Evolutionary conservation across 768 basidiomycete genomes (phyloP), one percentile per base, ranked within the genome.

Genomic region (Podaxis sp.): DNA sequence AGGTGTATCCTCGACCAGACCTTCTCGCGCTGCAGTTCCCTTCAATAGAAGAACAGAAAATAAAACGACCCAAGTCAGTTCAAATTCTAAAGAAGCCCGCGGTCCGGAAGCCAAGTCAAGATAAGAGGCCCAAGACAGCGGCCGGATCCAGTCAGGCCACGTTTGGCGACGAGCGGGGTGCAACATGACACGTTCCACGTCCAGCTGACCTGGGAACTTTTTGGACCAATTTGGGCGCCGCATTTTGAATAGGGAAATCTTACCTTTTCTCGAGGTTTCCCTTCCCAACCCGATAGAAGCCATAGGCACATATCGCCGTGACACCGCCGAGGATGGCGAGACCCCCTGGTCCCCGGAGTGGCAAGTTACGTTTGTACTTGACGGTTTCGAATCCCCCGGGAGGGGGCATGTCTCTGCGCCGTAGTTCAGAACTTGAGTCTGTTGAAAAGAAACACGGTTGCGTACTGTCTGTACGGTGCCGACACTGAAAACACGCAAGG

Each of bases 1-100:
- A 97, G 84, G 79, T 98, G 88, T 71, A 99, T 94, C 66, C 96
- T 86, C 63, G 95, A 92, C 96, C 96, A 98, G 38, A 87, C 86
- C 76, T 91, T 90, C 79, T 99, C 96, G 66, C 96, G 85, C 73
- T 90, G 81, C 46, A 98, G 82, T 79, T 99, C 96, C 76, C 96
- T 98, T 80, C 69, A 68, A 64, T 73, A 74, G 72, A 72, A 71
- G 57, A 36, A 15, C 3, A 58, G 12, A 37, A 24, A 58, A 65
- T 64, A 59, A 64, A 59, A 57, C 61, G 61, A 58, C 71, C 78
- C 76, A 75, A 74, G 75, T 80, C 79, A 76, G 79, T 71, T 74
- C 72, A 71, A 65, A 66, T 70, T 75, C 75, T 70, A 36, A 65
- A 27, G 75, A 71, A 73, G 72, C 68, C 69, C 78, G 78, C 61